Percentiles rank a stretch among this genome's conserved stretches.
Evolutionary conservation across 2,329 filamentous ascomycete genomes (phyloP).

Genomic region (Penicillium sp.): DNA sequence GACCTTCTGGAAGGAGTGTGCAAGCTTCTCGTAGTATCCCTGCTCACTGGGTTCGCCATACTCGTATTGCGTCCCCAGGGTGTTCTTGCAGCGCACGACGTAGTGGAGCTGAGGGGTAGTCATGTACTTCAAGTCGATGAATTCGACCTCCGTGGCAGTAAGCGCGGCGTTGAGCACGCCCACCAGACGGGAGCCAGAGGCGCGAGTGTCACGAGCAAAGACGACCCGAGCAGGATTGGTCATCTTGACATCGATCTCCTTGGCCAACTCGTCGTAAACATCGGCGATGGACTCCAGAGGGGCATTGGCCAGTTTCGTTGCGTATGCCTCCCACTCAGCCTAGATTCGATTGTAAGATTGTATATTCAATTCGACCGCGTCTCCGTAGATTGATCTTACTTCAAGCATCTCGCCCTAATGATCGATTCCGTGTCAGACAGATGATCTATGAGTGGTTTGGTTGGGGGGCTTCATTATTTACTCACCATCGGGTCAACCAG

Average conservation of each 20-base stretch:
- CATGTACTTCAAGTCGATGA: conserved; percentile 80
- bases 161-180: conserved; percentile 73
- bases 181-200: conserved; percentile 80
- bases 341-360: conserved; percentile 29
- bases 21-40: conserved; percentile 93
- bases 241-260: conserved; percentile 70
- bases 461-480: conserved; percentile 9
- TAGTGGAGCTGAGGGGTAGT: conserved; percentile 99
- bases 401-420: conserved; percentile 87
- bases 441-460: background rate
- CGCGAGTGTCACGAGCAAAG: conserved; percentile 86
- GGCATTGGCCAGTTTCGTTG: conserved; percentile 84
- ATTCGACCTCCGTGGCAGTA: conserved; percentile 66
- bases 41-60: conserved; percentile 86
- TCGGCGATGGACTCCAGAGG: conserved; percentile 68
- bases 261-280: conserved; percentile 69
- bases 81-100: conserved; percentile 89
- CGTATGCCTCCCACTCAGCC: conserved; percentile 83
- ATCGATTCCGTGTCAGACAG: conserved; percentile 11
- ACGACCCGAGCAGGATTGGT: conserved; percentile 70
- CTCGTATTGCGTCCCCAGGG: conserved; percentile 74
- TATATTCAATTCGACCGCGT: conserved; percentile 2
- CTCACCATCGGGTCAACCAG: conserved; percentile 83
- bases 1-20: conserved; percentile 74
- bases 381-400: conserved; percentile 45